Evolutionary conservation across 1,284 basidiomycete species (phyloP), one percentile per base, ranked within the genome.

Genomic region (Amylostereum areolatum): DNA sequence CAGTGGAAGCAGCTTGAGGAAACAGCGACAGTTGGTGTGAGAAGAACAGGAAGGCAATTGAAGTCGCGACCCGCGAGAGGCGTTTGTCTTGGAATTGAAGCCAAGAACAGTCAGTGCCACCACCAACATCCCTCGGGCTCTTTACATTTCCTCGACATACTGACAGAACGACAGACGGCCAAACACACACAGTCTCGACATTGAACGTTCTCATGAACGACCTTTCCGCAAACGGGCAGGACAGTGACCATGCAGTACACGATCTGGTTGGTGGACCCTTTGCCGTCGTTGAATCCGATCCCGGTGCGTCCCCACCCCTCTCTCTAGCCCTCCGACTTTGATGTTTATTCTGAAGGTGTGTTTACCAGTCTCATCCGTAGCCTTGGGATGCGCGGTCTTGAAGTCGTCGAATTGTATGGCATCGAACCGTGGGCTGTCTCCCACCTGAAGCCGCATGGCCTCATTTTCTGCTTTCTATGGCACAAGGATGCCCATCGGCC

Each of bases 391-490:
- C 61, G 60, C 28, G 70, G 73, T 11, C 62, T 81, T 3, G 77
- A 81, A 52, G 65, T 82, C 5, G 69, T 75, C 31, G 80, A 83
- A 55, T 62, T 83, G 25, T 81, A 81, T 59, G 77, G 76, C 58
- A 78, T 83, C 30, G 80, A 81, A 52, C 73, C 78, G 5, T 80
- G 74, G 73, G 80, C 77, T 2, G 71, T 78, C 28, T 76, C 80
- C 60, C 74, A 79, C 54, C 70, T 82, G 36, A 62, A 70, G 11
- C 75, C 76, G 3, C 70, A 74, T 50, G 81, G 61, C 48, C 44
- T 83, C 35, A 74, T 83, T 28, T 77, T 83, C 58, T 83, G 80
- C 61, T 83, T 79, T 60, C 65, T 75, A 50, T 81, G 77, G 71
- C 64, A 63, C 6, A 70, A 74, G 53, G 76, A 78, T 52, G 49